Evolutionary conservation across 2,329 filamentous ascomycete species (phyloP), one percentile per base, ranked within the genome.

Genomic region (Pseudogymnoascus sp.): DNA sequence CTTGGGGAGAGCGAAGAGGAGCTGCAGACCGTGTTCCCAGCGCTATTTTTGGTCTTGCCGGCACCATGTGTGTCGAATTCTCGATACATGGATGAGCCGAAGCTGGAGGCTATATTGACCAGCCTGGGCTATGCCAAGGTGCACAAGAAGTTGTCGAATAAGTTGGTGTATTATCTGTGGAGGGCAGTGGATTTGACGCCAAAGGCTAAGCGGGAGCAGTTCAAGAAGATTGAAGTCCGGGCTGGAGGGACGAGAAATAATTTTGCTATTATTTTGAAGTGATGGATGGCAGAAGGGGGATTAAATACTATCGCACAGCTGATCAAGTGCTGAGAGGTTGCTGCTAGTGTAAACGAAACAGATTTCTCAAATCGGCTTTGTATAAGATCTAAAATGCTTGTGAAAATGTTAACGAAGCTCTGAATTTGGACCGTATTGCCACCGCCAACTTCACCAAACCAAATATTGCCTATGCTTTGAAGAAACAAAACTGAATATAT

Each of bases 141-240:
- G 8, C 79, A 85, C 70, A 83, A 80, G 68, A 97, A 96, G 77
- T 79, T 86, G 68, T 95, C 90, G 1, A 82, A 88, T 51, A 96
- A 96, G 76, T 79, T 99, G 61, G 86, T 91, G 21, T 98, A 96
- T 75, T 93, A 92, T 68, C 80, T 98, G n/a, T 97, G 93, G 90
- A 84, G 78, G 68, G 82, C 83, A 65, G 74, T 73, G 45, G 72
- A 73, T 31, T 60, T 60, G 16, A 48, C 64, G 1, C 63, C 67
- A 8, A 61, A 37, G 10, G 61, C 60, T 23, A 69, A 64, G 71
- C 70, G 4, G 72, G 70, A 68, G 61, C 73, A 72, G 11, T 90
- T 88, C 72, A 80, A 81, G 65, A 98, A 98, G 77, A 83, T 84
- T 66, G 89, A 95, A 73, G 75, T 96, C 43, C 88, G 90, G 66